Evolutionary conservation across 768 basidiomycete genomes (phyloP).

Genomic region (Pholiota conissans): DNA sequence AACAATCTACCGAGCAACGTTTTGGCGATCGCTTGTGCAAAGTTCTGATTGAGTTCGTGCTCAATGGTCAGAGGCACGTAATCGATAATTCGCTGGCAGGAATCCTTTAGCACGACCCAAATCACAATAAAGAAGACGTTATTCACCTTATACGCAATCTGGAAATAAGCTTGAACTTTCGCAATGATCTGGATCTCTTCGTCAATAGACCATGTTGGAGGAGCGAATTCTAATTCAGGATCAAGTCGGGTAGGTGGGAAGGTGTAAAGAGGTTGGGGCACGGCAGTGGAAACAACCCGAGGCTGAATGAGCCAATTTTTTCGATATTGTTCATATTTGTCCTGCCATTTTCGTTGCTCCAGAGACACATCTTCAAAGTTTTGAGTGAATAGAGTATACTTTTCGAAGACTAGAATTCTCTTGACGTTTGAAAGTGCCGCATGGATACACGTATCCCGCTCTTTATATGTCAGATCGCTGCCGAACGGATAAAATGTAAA

Average conservation of each 20-base stretch:
- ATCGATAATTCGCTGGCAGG: slow-evolving; percentile 65
- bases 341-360: not conserved
- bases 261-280: slow-evolving; percentile 30
- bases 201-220: slow-evolving; percentile 31
- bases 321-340: no score
- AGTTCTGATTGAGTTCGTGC: slow-evolving; percentile 41
- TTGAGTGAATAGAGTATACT: slow-evolving; percentile 34
- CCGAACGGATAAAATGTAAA: not conserved
- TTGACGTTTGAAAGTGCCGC: slow-evolving; percentile 24
- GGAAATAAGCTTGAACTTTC: slow-evolving; percentile 55
- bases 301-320: no score
- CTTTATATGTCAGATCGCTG: not conserved
- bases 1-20: slow-evolving; percentile 32
- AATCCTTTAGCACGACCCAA: no score
- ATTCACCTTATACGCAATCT: slow-evolving; percentile 52
- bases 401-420: slow-evolving; percentile 38
- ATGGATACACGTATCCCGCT: slow-evolving; percentile 15
- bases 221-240: slow-evolving; percentile 40
- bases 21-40: slow-evolving; percentile 24
- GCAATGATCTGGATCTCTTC: slow-evolving; percentile 55
- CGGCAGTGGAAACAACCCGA: not conserved
- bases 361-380: slow-evolving; percentile 26
- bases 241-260: slow-evolving; percentile 51
- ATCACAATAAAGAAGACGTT: no score
- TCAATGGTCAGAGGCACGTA: slow-evolving; percentile 53